Evolutionary conservation across 169 alveolate genomes (phyloP).

Genomic region (Perkinsus marinus): DNA sequence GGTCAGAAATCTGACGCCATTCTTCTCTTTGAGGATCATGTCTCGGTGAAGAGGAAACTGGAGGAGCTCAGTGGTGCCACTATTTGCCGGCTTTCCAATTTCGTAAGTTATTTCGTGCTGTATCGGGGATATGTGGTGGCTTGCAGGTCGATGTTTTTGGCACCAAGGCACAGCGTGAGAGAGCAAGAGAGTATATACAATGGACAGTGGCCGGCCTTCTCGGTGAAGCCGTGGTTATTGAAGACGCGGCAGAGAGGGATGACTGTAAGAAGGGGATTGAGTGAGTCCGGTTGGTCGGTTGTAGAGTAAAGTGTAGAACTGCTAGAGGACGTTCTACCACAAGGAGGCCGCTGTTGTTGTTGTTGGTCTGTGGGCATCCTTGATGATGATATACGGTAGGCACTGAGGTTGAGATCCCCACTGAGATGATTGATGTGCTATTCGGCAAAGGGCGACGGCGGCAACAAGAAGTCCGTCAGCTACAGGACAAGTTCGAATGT

Average conservation of each 20-base stretch:
- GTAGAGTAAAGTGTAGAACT: too few relatives aligned
- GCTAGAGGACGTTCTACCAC: too few relatives aligned
- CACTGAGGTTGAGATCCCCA: background rate
- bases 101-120: background rate
- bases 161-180: background rate
- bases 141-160: background rate
- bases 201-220: background rate
- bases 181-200: background rate
- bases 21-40: background rate
- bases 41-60: background rate
- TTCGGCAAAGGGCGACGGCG: background rate
- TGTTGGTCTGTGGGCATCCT: background rate
- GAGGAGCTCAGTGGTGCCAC: background rate
- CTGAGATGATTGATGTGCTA: background rate
- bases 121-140: background rate
- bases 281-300: background rate
- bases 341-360: too few relatives aligned
- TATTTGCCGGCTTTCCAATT: background rate
- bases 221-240: background rate
- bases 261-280: background rate
- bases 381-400: background rate
- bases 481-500: background rate
- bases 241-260: background rate
- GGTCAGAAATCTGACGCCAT: background rate
- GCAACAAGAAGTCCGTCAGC: background rate